Base-by-base conservation (phyloP, 2,329 filamentous ascomycete genomes). In the Alternaria consortialis region DNA sequence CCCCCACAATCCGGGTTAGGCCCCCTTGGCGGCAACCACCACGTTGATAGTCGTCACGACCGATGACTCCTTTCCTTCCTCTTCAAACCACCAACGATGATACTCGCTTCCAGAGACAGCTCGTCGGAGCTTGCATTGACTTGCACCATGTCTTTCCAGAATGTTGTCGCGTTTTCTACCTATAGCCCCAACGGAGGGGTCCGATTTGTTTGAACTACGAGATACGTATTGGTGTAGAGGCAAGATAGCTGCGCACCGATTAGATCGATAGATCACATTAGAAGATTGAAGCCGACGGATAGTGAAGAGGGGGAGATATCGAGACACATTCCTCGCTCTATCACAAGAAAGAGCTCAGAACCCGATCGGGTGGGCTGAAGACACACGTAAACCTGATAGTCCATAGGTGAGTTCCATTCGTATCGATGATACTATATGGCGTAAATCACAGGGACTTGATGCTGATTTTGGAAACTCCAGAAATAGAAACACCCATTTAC, bases 111-210 rank as follows among this genome's bases (percentile, higher is more conserved):
- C 44, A 57, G 64, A 52, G 34, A 68, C 67, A 70, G 73, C 72
- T 71, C 65, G 15, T 60, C 46, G 54, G 67, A 74, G 70, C 69
- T 72, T 69, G 69, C 66, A 55, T 57, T 47, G 40, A 56, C 60
- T 57, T 57, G 59, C 59, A 68, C 57, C 53, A 59, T 70, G 59
- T 64, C 58, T 56, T 65, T 56, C 54, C 63, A 68, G 59, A 68
- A 72, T 75, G 65, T 67, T 63, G 66, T 66, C 66, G 65, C 66
- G 46, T 68, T 67, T 70, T 63, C 70, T 70, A 69, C 69, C 58
- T 72, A 84, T 84, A 85, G 82, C 84, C 84, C 84, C 84, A 85
- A 81, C 68, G 82, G 70, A 77, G 84, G 84, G 84, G 84, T 85
- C 70, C 69, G 65, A 62, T 76, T 74, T 65, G 76, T 81, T 72